Evolutionary conservation across 2,329 filamentous ascomycete genomes (phyloP), one percentile per base, ranked within the genome.

Genomic region (Monilinia aucupariae): DNA sequence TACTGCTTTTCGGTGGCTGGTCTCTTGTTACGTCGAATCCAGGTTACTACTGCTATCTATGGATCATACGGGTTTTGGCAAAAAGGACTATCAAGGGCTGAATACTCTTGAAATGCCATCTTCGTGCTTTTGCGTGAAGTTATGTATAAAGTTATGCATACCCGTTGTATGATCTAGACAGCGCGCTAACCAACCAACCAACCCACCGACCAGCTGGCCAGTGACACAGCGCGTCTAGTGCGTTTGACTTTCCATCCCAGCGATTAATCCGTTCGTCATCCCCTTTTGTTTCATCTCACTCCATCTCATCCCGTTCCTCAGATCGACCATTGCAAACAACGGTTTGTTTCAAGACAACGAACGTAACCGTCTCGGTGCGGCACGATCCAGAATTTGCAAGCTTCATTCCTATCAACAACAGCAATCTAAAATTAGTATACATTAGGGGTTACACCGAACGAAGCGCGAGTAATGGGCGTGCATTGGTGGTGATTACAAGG

Each of bases 151-250:
- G 22, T 39, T 39, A 39, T 53, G n/a, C 34, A 53, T 20, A 25
- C 34, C 20, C 27, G 6, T 30, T 6, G 6, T 25, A 4, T 17
- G 12, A 39, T 43, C 2, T 43, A 43, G 7, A n/a, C 20, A 43
- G 41, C 41, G 6, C 17, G 41, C 17, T 7, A 39, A 39, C 15
- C 12, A 2, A 39, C 37, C 37, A 27, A 17, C 47, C 12, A 25
- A 50, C 37, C 37, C 17, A 17, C 47, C 12, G 15, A 50, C 27
- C 8, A 50, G 25, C 25, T 30, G 8, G 34, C n/a, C n/a, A 13
- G 22, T 53, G n/a, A n/a, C n/a, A 41, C 22, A 41, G 52, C 52
- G 52, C 52, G 52, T 54, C 52, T 54, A 41, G 52, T 54, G 52
- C 52, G 52, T 54, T 54, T 54, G 34, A 54, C 9, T 37, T 41